Percentiles rank a stretch among this genome's conserved stretches.
Conservation (phyloP, 805 yeast genomes). For the Lachancea nothofagi region DNA sequence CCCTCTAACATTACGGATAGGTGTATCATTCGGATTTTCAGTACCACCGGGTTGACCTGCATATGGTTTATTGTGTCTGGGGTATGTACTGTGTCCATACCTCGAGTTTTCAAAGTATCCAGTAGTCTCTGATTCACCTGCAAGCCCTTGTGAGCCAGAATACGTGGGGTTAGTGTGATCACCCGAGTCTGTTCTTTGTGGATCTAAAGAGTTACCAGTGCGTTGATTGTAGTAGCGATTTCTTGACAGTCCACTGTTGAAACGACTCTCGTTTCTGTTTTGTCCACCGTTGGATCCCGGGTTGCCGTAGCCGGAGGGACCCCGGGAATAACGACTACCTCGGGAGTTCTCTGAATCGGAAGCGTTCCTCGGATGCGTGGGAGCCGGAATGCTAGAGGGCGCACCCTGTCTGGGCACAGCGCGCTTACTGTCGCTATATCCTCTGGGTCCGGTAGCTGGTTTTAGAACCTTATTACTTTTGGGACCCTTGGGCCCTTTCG, state of each 20-base stretch:
- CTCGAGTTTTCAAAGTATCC: neutral
- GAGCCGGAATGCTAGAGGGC: neutral
- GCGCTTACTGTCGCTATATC: neutral
- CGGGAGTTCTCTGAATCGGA: neutral
- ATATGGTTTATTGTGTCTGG: neutral
- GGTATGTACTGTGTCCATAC: neutral
- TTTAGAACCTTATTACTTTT: neutral
- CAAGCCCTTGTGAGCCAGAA: neutral
- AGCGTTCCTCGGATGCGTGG: neutral
- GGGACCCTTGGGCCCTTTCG: slow-evolving; percentile 9
- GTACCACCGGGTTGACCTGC: neutral
- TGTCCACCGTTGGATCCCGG: neutral
- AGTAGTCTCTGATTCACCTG: too few relatives aligned
- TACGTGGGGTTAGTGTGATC: neutral
- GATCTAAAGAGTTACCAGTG: too few relatives aligned
- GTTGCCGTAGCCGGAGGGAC: neutral
- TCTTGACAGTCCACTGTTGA: slow-evolving; percentile 1
- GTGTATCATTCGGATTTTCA: slow-evolving; percentile 2
- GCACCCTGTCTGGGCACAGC: neutral
- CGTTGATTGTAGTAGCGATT: slow-evolving; percentile 1
- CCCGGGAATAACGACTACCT: neutral
- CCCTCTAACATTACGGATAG: neutral
- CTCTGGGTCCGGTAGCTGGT: slow-evolving; percentile 1
- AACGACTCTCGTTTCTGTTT: neutral
- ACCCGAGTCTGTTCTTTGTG: neutral